Conservation (phyloP, 331 rosid species). For the Rhamnella rubrinervis region DNA sequence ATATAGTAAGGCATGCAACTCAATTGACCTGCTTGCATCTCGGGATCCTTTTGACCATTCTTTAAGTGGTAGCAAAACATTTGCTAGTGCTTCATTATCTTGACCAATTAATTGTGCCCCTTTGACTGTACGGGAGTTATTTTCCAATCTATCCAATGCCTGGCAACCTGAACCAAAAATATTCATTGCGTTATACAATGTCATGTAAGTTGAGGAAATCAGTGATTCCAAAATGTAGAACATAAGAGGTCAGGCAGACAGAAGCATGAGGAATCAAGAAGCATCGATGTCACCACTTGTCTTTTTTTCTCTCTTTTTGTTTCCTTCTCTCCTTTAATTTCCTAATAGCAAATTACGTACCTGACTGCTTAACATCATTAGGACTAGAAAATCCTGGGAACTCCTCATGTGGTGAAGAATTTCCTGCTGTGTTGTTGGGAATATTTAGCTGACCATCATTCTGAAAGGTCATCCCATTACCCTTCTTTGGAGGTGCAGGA, state of each 20-base stretch:
- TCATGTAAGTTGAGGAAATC: conserved; percentile 8
- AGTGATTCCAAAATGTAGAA: not conserved
- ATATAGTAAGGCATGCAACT: conserved; percentile 12
- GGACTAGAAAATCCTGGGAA: conserved; percentile 66
- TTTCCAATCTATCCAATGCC: conserved; percentile 69
- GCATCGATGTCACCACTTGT: not conserved
- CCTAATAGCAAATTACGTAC: conserved; percentile 34
- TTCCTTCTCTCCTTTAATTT: not conserved
- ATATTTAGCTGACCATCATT: conserved; percentile 47
- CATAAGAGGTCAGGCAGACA: not conserved
- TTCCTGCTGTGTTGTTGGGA: conserved; percentile 34
- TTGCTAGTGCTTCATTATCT: conserved; percentile 72
- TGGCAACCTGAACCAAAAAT: conserved; percentile 52
- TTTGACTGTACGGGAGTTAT: conserved; percentile 71
- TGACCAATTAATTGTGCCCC: conserved; percentile 76
- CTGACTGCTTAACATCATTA: conserved; percentile 52
- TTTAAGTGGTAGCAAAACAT: conserved; percentile 64
- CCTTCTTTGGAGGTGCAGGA: conserved; percentile 39
- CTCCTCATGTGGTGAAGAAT: conserved; percentile 53
- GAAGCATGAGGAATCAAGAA: not conserved
- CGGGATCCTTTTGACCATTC: conserved; percentile 68
- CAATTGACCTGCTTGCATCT: conserved; percentile 53
- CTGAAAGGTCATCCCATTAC: conserved; percentile 35
- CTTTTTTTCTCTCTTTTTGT: not conserved
- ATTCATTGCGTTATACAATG: conserved; percentile 11